Evolutionary conservation across 805 yeast genomes (phyloP), one percentile per base, ranked within the genome.

Genomic region (Pichia manshurica): DNA sequence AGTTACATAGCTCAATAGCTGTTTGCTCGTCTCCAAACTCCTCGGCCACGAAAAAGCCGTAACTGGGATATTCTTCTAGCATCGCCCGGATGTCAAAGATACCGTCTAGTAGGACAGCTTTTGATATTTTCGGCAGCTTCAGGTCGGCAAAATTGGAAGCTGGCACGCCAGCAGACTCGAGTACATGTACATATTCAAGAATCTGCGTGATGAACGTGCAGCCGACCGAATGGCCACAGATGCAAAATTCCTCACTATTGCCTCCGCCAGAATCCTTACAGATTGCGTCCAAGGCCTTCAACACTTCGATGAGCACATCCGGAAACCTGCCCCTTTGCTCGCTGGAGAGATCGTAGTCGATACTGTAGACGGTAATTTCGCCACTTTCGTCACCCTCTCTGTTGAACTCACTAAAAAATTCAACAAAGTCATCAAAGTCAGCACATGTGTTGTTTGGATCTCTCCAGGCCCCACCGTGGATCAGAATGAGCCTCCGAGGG

Each of bases 381-480:
- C 22, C 46, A n/a, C 42, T 39, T n/a, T 19, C 17, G 6, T 32
- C 39, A 10, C 42, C 41, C 28, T 41, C 21, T 23, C 47, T 49
- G 59, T 10, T 53, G 44, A 12, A 53, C 55, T 19, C 10, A 4
- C 28, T 22, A 23, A 12, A 29, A 17, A 15, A 28, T 49, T 56
- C 56, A 2, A 57, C 51, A 20, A 54, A 46, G 12, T 53, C 54
- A 9, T 66, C 67, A 46, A 77, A 79, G 56, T 84, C 91, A 35
- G 72, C 63, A 23, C 66, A 73, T 0, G 89, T 82, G 58, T 83
- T 82, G 3, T 52, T 60, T 1, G 80, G 77, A 57, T 84, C 95
- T 51, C 87, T 71, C 96, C 96, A 87, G 0, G 89, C 95, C 0
- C 96, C 96, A 1, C 96, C 96, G 64, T 87, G 96, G 35, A 87